These are phyloP conservation scores for Pluteus cervinus DNA, from an alignment of 768 basidiomycete genomes.

Conservation along the genomic window DNA sequence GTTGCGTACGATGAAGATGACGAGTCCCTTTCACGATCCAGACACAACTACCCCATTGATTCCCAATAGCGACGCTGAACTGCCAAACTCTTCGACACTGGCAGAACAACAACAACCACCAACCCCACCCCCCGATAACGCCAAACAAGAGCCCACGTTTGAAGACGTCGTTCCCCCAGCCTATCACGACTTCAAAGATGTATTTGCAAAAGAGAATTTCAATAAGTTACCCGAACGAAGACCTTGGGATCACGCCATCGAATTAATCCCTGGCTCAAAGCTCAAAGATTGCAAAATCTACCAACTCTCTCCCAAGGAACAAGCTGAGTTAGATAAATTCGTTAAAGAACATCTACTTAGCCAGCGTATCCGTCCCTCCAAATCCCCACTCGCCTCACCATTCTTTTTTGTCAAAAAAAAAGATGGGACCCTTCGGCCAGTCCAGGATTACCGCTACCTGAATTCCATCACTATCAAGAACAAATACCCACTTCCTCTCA, in stretches of 20 bases:
- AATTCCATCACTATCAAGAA: not conserved
- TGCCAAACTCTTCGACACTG: no score
- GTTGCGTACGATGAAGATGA: no score
- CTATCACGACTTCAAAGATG: slow-evolving; percentile 3
- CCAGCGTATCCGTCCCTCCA: slow-evolving; percentile 13
- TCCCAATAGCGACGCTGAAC: no score
- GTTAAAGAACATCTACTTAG: slow-evolving; percentile 17
- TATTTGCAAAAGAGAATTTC: slow-evolving; percentile 10
- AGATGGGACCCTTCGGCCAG: not conserved
- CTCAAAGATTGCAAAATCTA: slow-evolving; percentile 10
- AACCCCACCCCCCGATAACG: no score
- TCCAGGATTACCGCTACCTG: not conserved
- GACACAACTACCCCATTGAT: no score
- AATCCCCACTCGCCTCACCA: slow-evolving; percentile 13
- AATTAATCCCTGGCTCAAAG: slow-evolving; percentile 11
- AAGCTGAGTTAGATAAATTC: slow-evolving; percentile 16
- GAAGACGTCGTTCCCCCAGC: no score
- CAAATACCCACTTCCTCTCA: slow-evolving; percentile 7
- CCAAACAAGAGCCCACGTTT: no score
- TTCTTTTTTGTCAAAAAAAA: not conserved
- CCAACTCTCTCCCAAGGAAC: slow-evolving; percentile 20
- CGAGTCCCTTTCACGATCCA: no score
- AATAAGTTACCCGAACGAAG: slow-evolving; percentile 9
- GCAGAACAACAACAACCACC: no score
- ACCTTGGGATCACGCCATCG: slow-evolving; percentile 15